phyloP scores from a whole-genome alignment of 164 flowering plant genomes.

The Chimonanthus salicifolius region DNA sequence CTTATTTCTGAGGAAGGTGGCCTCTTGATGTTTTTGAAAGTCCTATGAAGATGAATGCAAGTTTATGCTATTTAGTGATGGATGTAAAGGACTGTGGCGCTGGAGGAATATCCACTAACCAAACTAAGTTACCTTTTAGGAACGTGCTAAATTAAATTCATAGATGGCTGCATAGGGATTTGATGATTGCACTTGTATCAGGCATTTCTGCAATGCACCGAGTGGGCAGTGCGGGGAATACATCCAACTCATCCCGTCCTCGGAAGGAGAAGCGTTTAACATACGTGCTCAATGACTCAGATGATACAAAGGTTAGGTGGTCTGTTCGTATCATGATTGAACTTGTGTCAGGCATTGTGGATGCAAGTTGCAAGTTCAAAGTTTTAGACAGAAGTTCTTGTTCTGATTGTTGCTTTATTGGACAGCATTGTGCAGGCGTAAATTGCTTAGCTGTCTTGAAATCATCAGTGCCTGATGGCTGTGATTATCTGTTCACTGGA shows the following conservation, averaged over 20 bases:
- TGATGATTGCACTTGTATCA: neutral
- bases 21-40: neutral
- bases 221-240: constrained; percentile 88
- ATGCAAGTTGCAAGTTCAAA: neutral
- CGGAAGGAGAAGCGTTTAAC: constrained; percentile 93
- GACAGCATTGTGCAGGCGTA: constrained; percentile 94
- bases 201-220: constrained; percentile 76
- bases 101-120: neutral
- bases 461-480: constrained; percentile 37
- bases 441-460: constrained; percentile 73
- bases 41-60: neutral
- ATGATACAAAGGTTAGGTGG: constrained; percentile 63
- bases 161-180: neutral
- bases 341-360: constrained; percentile 5
- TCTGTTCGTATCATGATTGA: neutral
- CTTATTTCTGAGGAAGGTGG: neutral
- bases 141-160: neutral
- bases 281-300: constrained; percentile 75
- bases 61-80: neutral
- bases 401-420: constrained; percentile 6
- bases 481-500: constrained; percentile 77
- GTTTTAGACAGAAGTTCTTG: too few species aligned
- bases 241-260: constrained; percentile 60
- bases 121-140: neutral
- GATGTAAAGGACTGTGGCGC: neutral